Evolutionary conservation across 2,329 filamentous ascomycete genomes (phyloP).

Genomic region (Arthroderma sp.): DNA sequence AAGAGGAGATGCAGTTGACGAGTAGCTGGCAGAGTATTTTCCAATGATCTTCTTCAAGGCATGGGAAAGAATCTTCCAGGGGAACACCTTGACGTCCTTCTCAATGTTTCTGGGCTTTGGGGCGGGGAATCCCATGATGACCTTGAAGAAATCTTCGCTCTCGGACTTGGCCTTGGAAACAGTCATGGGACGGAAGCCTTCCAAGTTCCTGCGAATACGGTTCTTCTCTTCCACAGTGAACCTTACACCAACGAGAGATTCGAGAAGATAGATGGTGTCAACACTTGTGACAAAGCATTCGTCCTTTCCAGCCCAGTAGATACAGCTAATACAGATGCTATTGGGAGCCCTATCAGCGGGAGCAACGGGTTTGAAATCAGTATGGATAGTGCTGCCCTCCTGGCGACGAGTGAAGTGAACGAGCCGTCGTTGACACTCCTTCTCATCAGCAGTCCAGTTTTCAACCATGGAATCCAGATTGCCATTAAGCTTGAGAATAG

Average conservation of each 20-base stretch:
- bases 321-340: constrained; percentile 93
- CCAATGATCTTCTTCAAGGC: constrained; percentile 97
- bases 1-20: constrained; percentile 45
- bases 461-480: constrained; percentile 74
- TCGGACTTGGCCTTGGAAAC: constrained; percentile 87
- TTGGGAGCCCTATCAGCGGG: constrained; percentile 67
- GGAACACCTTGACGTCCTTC: constrained; percentile 98
- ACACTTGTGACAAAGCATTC: constrained; percentile 93
- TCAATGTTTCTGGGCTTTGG: constrained; percentile 96
- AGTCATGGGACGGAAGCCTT: constrained; percentile 83
- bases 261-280: constrained; percentile 88
- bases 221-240: constrained; percentile 99
- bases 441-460: constrained; percentile 73
- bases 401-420: constrained; percentile 81
- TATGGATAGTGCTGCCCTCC: constrained; percentile 64
- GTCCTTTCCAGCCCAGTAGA: constrained; percentile 84
- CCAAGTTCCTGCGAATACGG: constrained; percentile 84
- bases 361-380: constrained; percentile 65
- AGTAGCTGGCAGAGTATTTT: constrained; percentile 73
- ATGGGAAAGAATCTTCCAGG: constrained; percentile 77
- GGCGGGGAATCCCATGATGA: constrained; percentile 94
- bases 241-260: constrained; percentile 70
- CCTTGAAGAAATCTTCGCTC: constrained; percentile 94
- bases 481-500: constrained; percentile 69
- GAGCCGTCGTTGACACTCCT: constrained; percentile 63